Conservation (phyloP, 345 rosid species). For the Gossypium arboreum region DNA sequence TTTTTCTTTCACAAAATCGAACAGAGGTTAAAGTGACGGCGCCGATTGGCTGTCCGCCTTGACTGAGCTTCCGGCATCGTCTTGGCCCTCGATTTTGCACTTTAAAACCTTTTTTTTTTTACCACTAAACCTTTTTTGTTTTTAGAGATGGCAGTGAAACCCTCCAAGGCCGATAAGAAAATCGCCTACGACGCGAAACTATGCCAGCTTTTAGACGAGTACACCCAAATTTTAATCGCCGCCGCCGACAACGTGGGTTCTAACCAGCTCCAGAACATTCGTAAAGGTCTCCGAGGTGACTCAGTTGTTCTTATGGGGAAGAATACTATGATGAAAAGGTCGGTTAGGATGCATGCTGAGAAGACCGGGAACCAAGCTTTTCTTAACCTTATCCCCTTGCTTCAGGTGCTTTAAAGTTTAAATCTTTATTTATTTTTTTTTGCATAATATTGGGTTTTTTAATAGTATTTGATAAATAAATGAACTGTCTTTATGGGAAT, state of each 20-base stretch:
- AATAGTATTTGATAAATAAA: neutral
- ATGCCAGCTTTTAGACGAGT: slow-evolving; percentile 73
- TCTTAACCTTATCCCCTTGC: slow-evolving; percentile 72
- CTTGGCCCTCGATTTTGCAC: slow-evolving; percentile 59
- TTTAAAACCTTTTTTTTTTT: neutral
- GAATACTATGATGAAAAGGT: slow-evolving; percentile 96
- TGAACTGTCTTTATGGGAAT: neutral
- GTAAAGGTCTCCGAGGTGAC: slow-evolving; percentile 77
- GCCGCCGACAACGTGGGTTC: slow-evolving; percentile 95
- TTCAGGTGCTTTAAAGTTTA: slow-evolving; percentile 47
- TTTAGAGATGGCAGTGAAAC: slow-evolving; percentile 32
- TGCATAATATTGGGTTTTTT: neutral
- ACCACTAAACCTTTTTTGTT: neutral
- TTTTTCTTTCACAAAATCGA: neutral
- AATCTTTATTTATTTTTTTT: no score
- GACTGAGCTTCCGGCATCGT: slow-evolving; percentile 40
- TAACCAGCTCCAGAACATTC: slow-evolving; percentile 80
- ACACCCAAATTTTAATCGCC: slow-evolving; percentile 65
- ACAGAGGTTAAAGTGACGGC: slow-evolving; percentile 70
- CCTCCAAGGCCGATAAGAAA: slow-evolving; percentile 83
- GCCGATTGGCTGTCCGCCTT: slow-evolving; percentile 52
- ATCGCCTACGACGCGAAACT: slow-evolving; percentile 72
- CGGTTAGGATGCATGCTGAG: slow-evolving; percentile 72
- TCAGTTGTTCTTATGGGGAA: slow-evolving; percentile 90
- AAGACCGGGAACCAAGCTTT: slow-evolving; percentile 57